Evolutionary conservation across 495 filamentous ascomycete species (phyloP).

Genomic region (Podospora anserina): DNA sequence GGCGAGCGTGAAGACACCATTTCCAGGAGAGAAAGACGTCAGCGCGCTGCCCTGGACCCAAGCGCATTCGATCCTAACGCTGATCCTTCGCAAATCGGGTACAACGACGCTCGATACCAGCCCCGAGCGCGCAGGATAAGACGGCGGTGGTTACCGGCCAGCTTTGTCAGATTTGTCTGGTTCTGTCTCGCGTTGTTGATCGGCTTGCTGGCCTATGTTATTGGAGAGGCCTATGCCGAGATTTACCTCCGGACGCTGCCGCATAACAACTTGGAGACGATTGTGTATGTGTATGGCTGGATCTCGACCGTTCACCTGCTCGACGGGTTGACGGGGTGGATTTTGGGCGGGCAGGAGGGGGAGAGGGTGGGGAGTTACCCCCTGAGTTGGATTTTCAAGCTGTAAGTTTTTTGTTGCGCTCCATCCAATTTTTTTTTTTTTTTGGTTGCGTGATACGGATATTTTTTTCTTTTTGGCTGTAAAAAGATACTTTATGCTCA

Average conservation of each 20-base stretch:
- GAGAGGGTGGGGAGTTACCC: constrained; percentile 62
- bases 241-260: constrained; percentile 62
- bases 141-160: constrained; percentile 54
- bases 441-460: not conserved
- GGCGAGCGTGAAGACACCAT: constrained; percentile 46
- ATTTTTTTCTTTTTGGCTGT: not conserved
- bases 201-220: constrained; percentile 57
- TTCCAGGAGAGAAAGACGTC: constrained; percentile 37
- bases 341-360: constrained; percentile 56
- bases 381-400: constrained; percentile 61
- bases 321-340: constrained; percentile 59
- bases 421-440: not conserved
- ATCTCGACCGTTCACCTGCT: constrained; percentile 59
- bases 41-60: constrained; percentile 27
- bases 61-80: constrained; percentile 31
- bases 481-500: constrained; percentile 58
- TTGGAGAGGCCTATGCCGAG: constrained; percentile 65
- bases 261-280: constrained; percentile 59
- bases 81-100: constrained; percentile 28
- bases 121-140: constrained; percentile 38
- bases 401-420: constrained; percentile 39
- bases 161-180: constrained; percentile 64
- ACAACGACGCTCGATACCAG: constrained; percentile 19
- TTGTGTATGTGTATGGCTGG: constrained; percentile 65
- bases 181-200: constrained; percentile 60